Percentiles rank a stretch among this genome's conserved stretches.
Conservation (phyloP, 768 basidiomycete species). For the Kwoniella shandongensis region DNA sequence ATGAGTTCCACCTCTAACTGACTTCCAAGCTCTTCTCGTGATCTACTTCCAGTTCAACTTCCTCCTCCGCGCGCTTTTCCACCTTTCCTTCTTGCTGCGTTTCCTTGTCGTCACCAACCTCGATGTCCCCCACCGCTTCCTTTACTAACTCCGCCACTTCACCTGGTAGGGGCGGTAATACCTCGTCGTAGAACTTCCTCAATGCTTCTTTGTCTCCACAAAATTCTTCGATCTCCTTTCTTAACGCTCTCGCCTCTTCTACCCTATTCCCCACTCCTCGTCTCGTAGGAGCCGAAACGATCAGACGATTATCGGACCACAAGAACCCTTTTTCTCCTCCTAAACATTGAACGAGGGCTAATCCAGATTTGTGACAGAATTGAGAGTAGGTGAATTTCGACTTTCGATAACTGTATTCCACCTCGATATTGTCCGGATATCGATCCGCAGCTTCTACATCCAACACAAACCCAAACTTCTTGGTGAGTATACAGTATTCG, state of each 20-base stretch:
- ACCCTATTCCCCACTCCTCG: constrained; percentile 60
- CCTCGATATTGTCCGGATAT: constrained; percentile 78
- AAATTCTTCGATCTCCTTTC: constrained; percentile 64
- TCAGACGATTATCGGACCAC: constrained; percentile 81
- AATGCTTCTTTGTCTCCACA: constrained; percentile 64
- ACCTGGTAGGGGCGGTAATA: constrained; percentile 60
- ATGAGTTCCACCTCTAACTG: too few relatives aligned
- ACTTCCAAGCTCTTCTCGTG: neutral
- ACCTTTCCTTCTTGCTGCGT: too few relatives aligned
- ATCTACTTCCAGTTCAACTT: neutral
- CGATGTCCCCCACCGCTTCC: constrained; percentile 1
- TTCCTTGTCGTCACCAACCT: constrained; percentile 1
- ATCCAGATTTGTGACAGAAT: constrained; percentile 85
- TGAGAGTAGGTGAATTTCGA: constrained; percentile 76
- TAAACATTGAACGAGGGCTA: constrained; percentile 84
- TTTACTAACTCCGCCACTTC: constrained; percentile 1
- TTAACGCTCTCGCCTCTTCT: constrained; percentile 64
- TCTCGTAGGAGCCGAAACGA: constrained; percentile 52
- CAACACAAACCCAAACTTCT: constrained; percentile 72
- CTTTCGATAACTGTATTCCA: constrained; percentile 80
- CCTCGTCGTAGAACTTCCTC: constrained; percentile 70
- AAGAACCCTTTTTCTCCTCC: constrained; percentile 77
- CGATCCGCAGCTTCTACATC: constrained; percentile 70
- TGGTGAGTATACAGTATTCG: constrained; percentile 70
- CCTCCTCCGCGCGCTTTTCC: neutral